Base-by-base conservation (phyloP, 2,329 filamentous ascomycete species). In the Beauveria sp. region DNA sequence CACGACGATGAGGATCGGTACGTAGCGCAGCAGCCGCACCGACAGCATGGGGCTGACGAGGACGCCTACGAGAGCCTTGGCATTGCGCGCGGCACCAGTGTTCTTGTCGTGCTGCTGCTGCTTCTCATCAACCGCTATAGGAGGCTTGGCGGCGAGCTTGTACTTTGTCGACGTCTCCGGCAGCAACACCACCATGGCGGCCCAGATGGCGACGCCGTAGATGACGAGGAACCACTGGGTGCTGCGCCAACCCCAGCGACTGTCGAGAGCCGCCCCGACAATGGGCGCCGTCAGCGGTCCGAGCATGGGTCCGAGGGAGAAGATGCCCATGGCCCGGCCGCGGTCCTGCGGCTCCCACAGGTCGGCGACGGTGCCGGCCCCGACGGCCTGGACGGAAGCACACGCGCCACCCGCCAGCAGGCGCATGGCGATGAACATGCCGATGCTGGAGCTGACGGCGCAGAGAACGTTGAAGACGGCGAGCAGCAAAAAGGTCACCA, bases 301-400 rank as follows among this genome's bases (percentile, higher is more conserved):
- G 54, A 86, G 82, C 9, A 95, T 74, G 0, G 91, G 90, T 0
- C 91, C 91, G 0, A 95, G 80, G 67, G 93, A 95, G 73, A 93
- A 95, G 46, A 90, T 76, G 45, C 88, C 85, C 90, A 95, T 95
- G n/a, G 90, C 90, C 18, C 77, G 78, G 3, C 91, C 91, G 55
- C 91, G 79, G 71, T 93, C 87, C 54, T 77, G 80, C 0, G 85
- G 74, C 65, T 91, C 88, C 88, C 90, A 96, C 14, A 93, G 80
- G 70, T 95, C 90, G 50, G 90, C 87, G 62, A 95, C 90, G 3
- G 90, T 93, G 6, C 91, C 91, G 2, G 90, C 90, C 5, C 91
- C 90, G 8, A 95, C 90, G 8, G 90, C 88, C 71, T 93, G 90
- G 0, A 93, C 90, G 1, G 88, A 90, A 2, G 90, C 90, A 0